Base-by-base conservation (phyloP, 371 early-diverging fungal genomes). In the Zychaea mexicana region DNA sequence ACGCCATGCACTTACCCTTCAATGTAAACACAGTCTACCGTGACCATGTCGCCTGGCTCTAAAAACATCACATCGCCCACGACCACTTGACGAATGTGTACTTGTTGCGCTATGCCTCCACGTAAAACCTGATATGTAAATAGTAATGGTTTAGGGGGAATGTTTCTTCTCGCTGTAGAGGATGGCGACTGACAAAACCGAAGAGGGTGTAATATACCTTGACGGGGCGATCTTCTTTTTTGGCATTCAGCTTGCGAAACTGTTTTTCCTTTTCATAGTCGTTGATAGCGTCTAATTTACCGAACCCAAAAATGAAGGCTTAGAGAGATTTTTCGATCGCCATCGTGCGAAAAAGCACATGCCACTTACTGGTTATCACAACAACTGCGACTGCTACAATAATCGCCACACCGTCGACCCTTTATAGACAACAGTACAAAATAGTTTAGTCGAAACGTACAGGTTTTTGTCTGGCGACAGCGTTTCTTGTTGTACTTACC, bases 21-120 rank as follows among this genome's bases (percentile, higher is more conserved):
- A 53, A 93, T 68, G 55, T 86, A 83, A 57, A 96, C 74, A 66
- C 94, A 92, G 70, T 96, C 97, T 10, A 89, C 95, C 0, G 88
- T 81, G 42, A 96, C 73, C 36, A 95, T 86, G 69, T 96, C 96
- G 36, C 97, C 97, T 2, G 94, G 91, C 71, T 97, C 95, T 33
- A 97, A 75, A 47, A 88, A 65, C 69, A 95, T 69, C 39, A 96
- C 82, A 71, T 96, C 96, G 32, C 96, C 94, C n/a, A 96, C 90
- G 59, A 88, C 82, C 52, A 93, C 53, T 47, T 93, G 88, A 64
- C 87, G 88, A 55, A 93, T 88, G 24, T 92, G 90, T 60, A 93
- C 70, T 58, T 90, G 86, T 22, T 84, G 78, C 61, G 92, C 88
- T 24, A 84, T 74, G 58, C 94, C 87, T 75, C 89, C 85, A 62